A percentile compares a stretch with the other conserved stretches of the same genome.
phyloP scores from a whole-genome alignment of 1,284 basidiomycete genomes.

The Coniferiporia weirii region DNA sequence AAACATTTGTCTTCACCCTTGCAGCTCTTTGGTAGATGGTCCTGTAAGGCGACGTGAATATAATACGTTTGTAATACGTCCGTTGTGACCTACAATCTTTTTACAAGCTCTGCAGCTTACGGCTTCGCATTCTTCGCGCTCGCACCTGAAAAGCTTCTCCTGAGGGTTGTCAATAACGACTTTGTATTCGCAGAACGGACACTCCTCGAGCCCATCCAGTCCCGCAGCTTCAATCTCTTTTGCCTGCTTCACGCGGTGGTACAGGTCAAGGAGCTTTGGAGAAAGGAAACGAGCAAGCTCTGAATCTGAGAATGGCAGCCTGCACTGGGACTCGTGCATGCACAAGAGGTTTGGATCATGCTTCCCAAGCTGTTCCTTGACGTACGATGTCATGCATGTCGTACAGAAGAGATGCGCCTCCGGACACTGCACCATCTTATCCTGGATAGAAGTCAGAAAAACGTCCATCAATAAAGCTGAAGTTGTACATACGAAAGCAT shows the following conservation, averaged over 20 bases:
- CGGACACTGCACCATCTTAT: slow-evolving; percentile 78
- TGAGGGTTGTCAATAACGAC: slow-evolving; percentile 72
- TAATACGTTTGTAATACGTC: too few species aligned
- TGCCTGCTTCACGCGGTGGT: slow-evolving; percentile 70
- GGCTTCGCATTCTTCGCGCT: slow-evolving; percentile 64
- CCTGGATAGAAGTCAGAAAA: slow-evolving; percentile 36
- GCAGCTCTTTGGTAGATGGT: slow-evolving; percentile 85
- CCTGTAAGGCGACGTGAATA: slow-evolving; percentile 33
- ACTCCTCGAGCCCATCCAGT: slow-evolving; percentile 73
- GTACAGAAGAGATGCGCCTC: slow-evolving; percentile 76
- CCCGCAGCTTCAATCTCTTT: slow-evolving; percentile 74
- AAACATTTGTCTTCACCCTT: slow-evolving; percentile 45
- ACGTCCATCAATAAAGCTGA: not conserved
- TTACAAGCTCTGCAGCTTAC: slow-evolving; percentile 78
- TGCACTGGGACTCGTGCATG: slow-evolving; percentile 76
- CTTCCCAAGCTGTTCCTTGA: slow-evolving; percentile 44
- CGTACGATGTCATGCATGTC: slow-evolving; percentile 49
- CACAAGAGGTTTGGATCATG: slow-evolving; percentile 58
- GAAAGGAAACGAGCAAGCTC: slow-evolving; percentile 63
- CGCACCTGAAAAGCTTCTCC: slow-evolving; percentile 77
- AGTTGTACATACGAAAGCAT: slow-evolving; percentile 54
- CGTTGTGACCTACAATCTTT: slow-evolving; percentile 46
- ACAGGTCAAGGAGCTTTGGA: slow-evolving; percentile 59
- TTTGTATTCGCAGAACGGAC: slow-evolving; percentile 83
- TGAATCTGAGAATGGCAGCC: slow-evolving; percentile 57